Percentiles rank a stretch among this genome's conserved stretches.
Conservation (phyloP, 1,284 basidiomycete genomes). For the Cutaneotrichosporon sp. region DNA sequence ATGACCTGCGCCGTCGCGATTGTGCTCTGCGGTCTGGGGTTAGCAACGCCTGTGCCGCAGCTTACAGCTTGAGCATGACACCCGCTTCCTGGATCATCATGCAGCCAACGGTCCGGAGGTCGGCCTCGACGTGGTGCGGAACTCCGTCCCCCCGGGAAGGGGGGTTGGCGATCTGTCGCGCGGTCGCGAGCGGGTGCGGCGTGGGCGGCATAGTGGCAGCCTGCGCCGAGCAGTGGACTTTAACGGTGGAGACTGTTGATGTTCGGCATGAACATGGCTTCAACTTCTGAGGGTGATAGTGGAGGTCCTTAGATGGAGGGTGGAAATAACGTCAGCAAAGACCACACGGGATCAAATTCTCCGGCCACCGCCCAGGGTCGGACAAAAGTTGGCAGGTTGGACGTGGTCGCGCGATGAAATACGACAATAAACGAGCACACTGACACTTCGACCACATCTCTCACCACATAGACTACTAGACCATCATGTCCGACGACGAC, state of each 20-base stretch:
- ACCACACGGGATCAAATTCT: no score
- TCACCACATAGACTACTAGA: background rate
- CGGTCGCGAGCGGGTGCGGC: slow-evolving; percentile 79
- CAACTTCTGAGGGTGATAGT: no score
- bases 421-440: no score
- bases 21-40: slow-evolving; percentile 81
- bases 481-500: slow-evolving; percentile 39
- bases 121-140: slow-evolving; percentile 71
- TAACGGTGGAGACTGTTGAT: background rate
- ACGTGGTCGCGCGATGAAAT: no score
- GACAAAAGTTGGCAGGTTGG: slow-evolving; percentile 18
- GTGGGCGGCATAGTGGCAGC: slow-evolving; percentile 45
- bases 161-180: slow-evolving; percentile 68
- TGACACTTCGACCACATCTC: no score
- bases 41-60: background rate
- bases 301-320: no score
- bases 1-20: slow-evolving; percentile 94
- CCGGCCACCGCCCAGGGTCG: background rate
- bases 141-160: slow-evolving; percentile 81
- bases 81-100: slow-evolving; percentile 94
- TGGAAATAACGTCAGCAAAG: no score
- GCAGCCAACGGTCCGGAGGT: slow-evolving; percentile 79
- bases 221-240: background rate
- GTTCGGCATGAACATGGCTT: no score
- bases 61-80: slow-evolving; percentile 74